phyloP scores from a whole-genome alignment of 306 rosid species.

The Oemleria cerasiformis region DNA sequence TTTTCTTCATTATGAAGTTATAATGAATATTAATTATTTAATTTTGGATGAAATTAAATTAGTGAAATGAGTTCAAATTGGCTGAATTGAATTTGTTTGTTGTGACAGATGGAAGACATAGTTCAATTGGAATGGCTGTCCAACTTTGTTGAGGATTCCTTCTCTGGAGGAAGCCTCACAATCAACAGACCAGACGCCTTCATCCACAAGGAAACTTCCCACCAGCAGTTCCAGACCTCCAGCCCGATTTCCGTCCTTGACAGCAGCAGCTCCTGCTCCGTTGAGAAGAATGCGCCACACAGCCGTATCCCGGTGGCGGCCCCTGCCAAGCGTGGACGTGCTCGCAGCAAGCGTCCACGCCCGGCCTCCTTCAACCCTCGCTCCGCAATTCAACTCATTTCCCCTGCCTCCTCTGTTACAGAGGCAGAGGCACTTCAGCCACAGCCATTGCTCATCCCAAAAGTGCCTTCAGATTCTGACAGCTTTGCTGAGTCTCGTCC shows the following conservation, averaged over 20 bases:
- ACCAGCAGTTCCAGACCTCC: constrained; percentile 62
- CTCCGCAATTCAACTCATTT: constrained; percentile 59
- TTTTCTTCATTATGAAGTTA: neutral
- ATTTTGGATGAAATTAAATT: neutral
- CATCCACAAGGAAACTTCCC: constrained; percentile 45
- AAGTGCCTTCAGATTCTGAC: constrained; percentile 52
- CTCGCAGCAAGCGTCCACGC: constrained; percentile 95
- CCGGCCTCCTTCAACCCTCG: constrained; percentile 81
- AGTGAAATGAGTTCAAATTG: neutral
- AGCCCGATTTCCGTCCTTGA: constrained; percentile 94
- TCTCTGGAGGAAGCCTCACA: constrained; percentile 67
- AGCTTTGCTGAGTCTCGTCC: constrained; percentile 73
- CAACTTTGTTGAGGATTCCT: constrained; percentile 83
- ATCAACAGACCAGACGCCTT: constrained; percentile 55
- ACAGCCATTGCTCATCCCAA: constrained; percentile 33
- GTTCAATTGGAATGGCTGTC: constrained; percentile 95
- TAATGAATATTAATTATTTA: too few relatives aligned
- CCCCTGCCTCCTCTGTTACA: constrained; percentile 77
- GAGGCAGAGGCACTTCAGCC: constrained; percentile 34
- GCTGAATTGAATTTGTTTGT: neutral
- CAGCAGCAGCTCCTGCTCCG: constrained; percentile 84
- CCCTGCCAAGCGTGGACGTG: constrained; percentile 58
- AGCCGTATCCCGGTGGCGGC: constrained; percentile 48
- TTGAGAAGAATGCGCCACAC: constrained; percentile 42
- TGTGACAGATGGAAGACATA: constrained; percentile 77